Evolutionary conservation across 2,329 filamentous ascomycete species (phyloP).

Genomic region (Dothistroma septosporum): DNA sequence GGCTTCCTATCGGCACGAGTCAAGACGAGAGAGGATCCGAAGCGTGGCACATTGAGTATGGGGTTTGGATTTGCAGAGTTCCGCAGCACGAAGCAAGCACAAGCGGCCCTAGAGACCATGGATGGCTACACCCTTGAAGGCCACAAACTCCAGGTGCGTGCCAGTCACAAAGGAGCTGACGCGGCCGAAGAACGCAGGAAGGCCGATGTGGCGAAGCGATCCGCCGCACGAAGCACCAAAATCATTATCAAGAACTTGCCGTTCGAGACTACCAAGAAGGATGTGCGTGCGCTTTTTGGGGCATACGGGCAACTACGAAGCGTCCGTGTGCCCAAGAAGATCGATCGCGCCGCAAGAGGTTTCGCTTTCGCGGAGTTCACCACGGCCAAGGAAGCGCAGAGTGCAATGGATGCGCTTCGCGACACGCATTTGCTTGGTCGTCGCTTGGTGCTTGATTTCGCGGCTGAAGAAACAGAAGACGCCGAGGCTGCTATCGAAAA

Average conservation of each 20-base stretch:
- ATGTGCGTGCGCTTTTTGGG: constrained; percentile 78
- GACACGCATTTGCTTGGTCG: constrained; percentile 92
- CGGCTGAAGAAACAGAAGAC: constrained; percentile 80
- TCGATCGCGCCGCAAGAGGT: constrained; percentile 80
- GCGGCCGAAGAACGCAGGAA: constrained; percentile 80
- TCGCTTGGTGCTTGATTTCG: constrained; percentile 85
- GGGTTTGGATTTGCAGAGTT: constrained; percentile 96
- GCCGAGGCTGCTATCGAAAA: constrained; percentile 93
- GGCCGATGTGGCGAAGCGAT: constrained; percentile 78
- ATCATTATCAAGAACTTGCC: constrained; percentile 97
- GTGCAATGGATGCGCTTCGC: constrained; percentile 83
- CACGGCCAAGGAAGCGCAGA: constrained; percentile 81
- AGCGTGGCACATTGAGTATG: constrained; percentile 89
- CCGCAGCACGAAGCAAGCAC: constrained; percentile 68
- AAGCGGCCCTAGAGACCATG: constrained; percentile 78
- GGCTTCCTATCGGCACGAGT: constrained; percentile 87
- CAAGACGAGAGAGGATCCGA: constrained; percentile 91
- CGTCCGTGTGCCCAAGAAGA: constrained; percentile 91
- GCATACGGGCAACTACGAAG: constrained; percentile 89
- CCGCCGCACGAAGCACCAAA: constrained; percentile 74
- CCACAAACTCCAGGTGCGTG: constrained; percentile 78
- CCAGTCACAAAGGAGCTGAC: constrained; percentile 81
- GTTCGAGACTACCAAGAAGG: constrained; percentile 91
- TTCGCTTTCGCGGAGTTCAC: constrained; percentile 98
- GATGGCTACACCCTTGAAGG: constrained; percentile 82